Conservation (phyloP, 768 basidiomycete genomes). For the Symmetrospora coprosmae region DNA sequence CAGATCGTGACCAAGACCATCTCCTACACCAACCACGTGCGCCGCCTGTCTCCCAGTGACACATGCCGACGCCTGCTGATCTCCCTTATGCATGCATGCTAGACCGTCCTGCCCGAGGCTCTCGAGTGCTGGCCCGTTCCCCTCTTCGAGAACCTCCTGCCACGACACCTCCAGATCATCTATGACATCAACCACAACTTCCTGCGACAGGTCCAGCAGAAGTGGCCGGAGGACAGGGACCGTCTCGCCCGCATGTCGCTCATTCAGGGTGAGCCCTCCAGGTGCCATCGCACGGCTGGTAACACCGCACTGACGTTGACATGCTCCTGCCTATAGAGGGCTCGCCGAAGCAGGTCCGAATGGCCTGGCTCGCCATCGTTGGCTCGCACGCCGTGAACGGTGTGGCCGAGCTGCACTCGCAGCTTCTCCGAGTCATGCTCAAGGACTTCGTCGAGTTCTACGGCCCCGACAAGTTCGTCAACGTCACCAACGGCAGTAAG, state of each 20-base stretch:
- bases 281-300: background rate
- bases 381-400: conserved; percentile 80
- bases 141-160: conserved; percentile 42
- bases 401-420: conserved; percentile 89
- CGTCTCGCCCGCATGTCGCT: conserved; percentile 69
- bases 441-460: conserved; percentile 29
- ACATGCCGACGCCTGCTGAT: background rate
- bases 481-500: conserved; percentile 93
- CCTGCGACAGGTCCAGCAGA: conserved; percentile 56
- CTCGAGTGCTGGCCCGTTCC: conserved; percentile 72
- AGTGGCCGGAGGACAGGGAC: conserved; percentile 69
- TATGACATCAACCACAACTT: conserved; percentile 37
- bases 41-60: conserved; percentile 47
- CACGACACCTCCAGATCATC: conserved; percentile 76
- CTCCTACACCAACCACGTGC: conserved; percentile 90
- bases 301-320: background rate
- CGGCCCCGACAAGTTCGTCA: conserved; percentile 68
- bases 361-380: conserved; percentile 58
- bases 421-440: conserved; percentile 53
- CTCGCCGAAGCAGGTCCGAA: conserved; percentile 57
- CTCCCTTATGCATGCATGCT: background rate
- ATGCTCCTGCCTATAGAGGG: conserved; percentile 53
- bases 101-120: conserved; percentile 20
- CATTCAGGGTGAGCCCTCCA: conserved; percentile 54
- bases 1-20: conserved; percentile 73